Percentiles rank a stretch among this genome's conserved stretches.
Conservation (phyloP, 192 early-diverging fungal species). For the Backusella macrospora region DNA sequence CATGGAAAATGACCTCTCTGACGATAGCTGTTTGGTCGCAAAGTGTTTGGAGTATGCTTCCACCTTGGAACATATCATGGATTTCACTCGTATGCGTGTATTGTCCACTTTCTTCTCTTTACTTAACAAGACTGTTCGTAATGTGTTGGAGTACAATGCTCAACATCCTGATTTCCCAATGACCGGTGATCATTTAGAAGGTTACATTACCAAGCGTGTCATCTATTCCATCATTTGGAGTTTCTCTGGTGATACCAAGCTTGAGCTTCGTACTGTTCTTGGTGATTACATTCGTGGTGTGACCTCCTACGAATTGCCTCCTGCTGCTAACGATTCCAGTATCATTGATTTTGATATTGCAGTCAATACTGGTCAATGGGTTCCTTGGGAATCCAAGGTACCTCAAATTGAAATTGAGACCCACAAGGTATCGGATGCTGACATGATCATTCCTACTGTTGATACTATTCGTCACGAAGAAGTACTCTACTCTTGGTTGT, state of each 20-base stretch:
- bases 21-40: slow-evolving; percentile 71
- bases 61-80: slow-evolving; percentile 95
- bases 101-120: slow-evolving; percentile 89
- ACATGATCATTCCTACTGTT: slow-evolving; percentile 96
- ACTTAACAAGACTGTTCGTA: slow-evolving; percentile 83
- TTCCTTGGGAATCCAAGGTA: slow-evolving; percentile 87
- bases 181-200: slow-evolving; percentile 71
- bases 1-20: slow-evolving; percentile 69
- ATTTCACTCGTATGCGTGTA: slow-evolving; percentile 87
- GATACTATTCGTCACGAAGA: slow-evolving; percentile 98
- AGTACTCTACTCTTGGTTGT: slow-evolving; percentile 92
- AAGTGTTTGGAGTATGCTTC: slow-evolving; percentile 70
- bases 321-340: slow-evolving; percentile 44
- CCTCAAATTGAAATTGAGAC: slow-evolving; percentile 95
- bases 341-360: slow-evolving; percentile 92
- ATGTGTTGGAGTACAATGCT: slow-evolving; percentile 87
- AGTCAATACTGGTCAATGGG: slow-evolving; percentile 82
- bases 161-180: slow-evolving; percentile 97
- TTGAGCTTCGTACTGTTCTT: slow-evolving; percentile 70
- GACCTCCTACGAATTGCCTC: slow-evolving; percentile 77
- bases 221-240: slow-evolving; percentile 89
- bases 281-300: slow-evolving; percentile 81
- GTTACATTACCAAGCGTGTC: slow-evolving; percentile 83
- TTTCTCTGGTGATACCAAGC: slow-evolving; percentile 88
- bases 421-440: slow-evolving; percentile 85